phyloP scores from a whole-genome alignment of 306 rosid species.

The Medicago lupulina region DNA sequence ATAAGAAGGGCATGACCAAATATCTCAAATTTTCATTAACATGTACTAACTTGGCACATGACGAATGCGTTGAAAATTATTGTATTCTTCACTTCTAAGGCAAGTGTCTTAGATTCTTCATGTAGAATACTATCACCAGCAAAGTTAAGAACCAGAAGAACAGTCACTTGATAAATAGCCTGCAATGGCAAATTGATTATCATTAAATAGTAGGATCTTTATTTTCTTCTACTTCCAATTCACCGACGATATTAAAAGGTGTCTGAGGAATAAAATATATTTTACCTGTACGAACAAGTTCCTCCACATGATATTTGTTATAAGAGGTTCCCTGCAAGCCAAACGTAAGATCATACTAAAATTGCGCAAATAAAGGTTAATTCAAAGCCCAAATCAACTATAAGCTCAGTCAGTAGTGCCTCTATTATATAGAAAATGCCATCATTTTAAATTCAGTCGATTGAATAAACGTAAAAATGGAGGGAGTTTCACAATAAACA shows the following conservation, averaged over 20 bases:
- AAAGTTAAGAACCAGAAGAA: conserved; percentile 85
- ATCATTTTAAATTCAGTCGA: conserved; percentile 29
- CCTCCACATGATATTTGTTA: conserved; percentile 99
- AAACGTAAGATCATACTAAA: conserved; percentile 46
- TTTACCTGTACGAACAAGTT: conserved; percentile 85
- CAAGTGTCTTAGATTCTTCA: conserved; percentile 31
- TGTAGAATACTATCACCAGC: conserved; percentile 60
- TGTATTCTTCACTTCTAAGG: conserved; percentile 68
- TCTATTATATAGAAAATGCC: conserved; percentile 24
- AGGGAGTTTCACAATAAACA: neutral
- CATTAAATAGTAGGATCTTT: conserved; percentile 11
- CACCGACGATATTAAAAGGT: conserved; percentile 22
- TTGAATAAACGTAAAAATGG: conserved; percentile 10
- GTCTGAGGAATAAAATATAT: conserved; percentile 18
- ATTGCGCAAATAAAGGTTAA: conserved; percentile 26
- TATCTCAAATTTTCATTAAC: conserved; percentile 26
- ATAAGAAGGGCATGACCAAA: conserved; percentile 27
- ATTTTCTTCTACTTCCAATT: conserved; percentile 19
- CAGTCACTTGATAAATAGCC: conserved; percentile 83
- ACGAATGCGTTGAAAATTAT: conserved; percentile 92
- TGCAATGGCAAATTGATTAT: conserved; percentile 43
- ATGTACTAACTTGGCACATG: conserved; percentile 77
- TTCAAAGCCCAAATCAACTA: conserved; percentile 37
- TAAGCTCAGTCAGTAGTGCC: conserved; percentile 7
- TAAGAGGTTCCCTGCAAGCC: conserved; percentile 84